A percentile compares a stretch with the other conserved stretches of the same genome.
These are phyloP conservation scores for Peronospora belbahrii DNA, from an alignment of 352 stramenopile genomes.

Conservation along the genomic window DNA sequence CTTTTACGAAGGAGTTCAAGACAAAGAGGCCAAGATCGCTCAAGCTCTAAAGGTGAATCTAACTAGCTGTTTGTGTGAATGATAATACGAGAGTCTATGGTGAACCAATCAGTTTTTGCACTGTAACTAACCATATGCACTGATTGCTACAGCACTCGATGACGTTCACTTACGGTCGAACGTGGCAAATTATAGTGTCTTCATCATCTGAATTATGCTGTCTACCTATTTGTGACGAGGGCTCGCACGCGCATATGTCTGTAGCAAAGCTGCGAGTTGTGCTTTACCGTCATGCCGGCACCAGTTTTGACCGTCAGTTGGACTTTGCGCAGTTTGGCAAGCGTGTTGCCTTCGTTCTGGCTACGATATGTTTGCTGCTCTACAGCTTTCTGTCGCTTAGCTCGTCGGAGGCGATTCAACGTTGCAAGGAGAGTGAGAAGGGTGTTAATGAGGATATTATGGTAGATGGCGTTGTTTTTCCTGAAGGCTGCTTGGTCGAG, in stretches of 20 bases:
- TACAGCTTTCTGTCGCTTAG: constrained; percentile 54
- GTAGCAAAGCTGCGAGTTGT: constrained; percentile 51
- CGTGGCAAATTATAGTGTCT: constrained; percentile 61
- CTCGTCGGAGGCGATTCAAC: constrained; percentile 32
- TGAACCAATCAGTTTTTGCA: not conserved
- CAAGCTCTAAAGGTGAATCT: constrained; percentile 39
- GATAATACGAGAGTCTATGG: not conserved
- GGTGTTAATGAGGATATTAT: constrained; percentile 7
- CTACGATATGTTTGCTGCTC: constrained; percentile 50
- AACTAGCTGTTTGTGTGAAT: not conserved
- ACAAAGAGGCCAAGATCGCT: constrained; percentile 44
- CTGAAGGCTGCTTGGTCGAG: constrained; percentile 35
- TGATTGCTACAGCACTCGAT: constrained; percentile 37
- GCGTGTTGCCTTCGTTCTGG: constrained; percentile 45
- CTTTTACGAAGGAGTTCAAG: constrained; percentile 26
- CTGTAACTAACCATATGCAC: not conserved
- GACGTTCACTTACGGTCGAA: constrained; percentile 53
- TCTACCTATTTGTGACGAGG: constrained; percentile 37
- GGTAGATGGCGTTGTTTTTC: constrained; percentile 12
- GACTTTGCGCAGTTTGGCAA: constrained; percentile 58
- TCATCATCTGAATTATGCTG: constrained; percentile 49
- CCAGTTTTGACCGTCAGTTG: constrained; percentile 39
- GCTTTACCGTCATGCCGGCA: constrained; percentile 57
- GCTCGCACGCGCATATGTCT: constrained; percentile 42
- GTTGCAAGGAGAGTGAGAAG: constrained; percentile 23